Conservation (phyloP, 331 rosid species). For the Rosa hybrid region DNA sequence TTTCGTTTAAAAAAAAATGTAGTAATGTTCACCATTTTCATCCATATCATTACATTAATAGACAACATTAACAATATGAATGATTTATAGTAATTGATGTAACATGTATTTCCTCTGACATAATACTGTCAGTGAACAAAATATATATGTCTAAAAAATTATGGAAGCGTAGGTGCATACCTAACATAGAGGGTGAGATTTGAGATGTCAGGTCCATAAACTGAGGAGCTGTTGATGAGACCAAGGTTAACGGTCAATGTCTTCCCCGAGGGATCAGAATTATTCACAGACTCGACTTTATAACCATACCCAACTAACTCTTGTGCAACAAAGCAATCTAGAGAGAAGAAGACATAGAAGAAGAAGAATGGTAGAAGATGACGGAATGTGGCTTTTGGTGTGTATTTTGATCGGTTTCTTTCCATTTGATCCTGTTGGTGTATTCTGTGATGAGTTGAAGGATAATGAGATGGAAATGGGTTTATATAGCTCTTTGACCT, state of each 20-base stretch:
- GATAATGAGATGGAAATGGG: neutral
- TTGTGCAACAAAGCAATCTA: neutral
- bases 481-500: neutral
- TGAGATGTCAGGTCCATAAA: conserved; percentile 64
- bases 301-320: conserved; percentile 61
- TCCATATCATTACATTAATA: too few relatives aligned
- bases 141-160: too few relatives aligned
- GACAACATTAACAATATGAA: too few relatives aligned
- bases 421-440: neutral
- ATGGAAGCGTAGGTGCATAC: conserved; percentile 24
- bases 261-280: conserved; percentile 10
- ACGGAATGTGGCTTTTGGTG: neutral
- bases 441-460: neutral
- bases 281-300: conserved; percentile 33
- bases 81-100: too few relatives aligned
- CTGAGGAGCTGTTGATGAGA: conserved; percentile 50
- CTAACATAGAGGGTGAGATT: conserved; percentile 53
- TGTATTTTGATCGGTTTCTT: neutral
- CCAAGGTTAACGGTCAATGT: conserved; percentile 56
- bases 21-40: too few relatives aligned
- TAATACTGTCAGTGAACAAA: neutral
- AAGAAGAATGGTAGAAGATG: conserved; percentile 6
- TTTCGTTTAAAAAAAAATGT: too few relatives aligned
- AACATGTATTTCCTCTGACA: too few relatives aligned
- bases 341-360: neutral